phyloP scores from a whole-genome alignment of 768 basidiomycete genomes.

The Pisolithus orientalis region DNA sequence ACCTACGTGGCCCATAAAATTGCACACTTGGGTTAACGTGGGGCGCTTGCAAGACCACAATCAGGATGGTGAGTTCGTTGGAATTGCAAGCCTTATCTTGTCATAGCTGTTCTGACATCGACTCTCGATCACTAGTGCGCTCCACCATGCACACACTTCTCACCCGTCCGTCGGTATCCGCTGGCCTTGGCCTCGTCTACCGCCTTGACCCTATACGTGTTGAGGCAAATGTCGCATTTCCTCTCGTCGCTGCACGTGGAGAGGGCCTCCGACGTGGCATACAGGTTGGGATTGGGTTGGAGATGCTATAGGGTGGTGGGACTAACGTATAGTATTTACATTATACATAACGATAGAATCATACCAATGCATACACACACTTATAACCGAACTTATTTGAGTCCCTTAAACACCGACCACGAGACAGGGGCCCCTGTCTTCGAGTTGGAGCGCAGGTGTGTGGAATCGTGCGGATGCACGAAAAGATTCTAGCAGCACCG shows the following conservation, averaged over 20 bases:
- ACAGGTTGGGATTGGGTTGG: conserved; percentile 76
- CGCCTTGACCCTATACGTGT: conserved; percentile 78
- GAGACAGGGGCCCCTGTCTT: too few relatives aligned
- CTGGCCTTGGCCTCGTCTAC: conserved; percentile 79
- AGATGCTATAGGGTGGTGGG: conserved; percentile 49
- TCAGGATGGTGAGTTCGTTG: neutral
- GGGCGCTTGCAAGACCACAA: conserved; percentile 40
- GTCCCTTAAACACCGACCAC: too few relatives aligned
- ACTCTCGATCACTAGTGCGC: neutral
- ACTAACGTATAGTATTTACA: neutral
- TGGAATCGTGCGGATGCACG: neutral
- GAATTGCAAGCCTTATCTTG: conserved; percentile 40
- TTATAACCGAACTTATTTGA: too few relatives aligned
- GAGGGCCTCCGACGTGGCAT: conserved; percentile 67
- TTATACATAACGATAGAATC: neutral
- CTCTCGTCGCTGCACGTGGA: conserved; percentile 60
- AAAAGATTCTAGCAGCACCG: too few relatives aligned
- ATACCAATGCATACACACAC: neutral
- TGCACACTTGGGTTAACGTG: conserved; percentile 76
- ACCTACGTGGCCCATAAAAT: conserved; percentile 80
- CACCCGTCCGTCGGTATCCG: conserved; percentile 58
- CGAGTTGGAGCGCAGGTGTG: too few relatives aligned
- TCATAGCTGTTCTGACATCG: neutral
- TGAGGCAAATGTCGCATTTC: conserved; percentile 85
- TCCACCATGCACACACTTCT: conserved; percentile 12